phyloP scores from a whole-genome alignment of 768 basidiomycete genomes.

The Astraeus odoratus region DNA sequence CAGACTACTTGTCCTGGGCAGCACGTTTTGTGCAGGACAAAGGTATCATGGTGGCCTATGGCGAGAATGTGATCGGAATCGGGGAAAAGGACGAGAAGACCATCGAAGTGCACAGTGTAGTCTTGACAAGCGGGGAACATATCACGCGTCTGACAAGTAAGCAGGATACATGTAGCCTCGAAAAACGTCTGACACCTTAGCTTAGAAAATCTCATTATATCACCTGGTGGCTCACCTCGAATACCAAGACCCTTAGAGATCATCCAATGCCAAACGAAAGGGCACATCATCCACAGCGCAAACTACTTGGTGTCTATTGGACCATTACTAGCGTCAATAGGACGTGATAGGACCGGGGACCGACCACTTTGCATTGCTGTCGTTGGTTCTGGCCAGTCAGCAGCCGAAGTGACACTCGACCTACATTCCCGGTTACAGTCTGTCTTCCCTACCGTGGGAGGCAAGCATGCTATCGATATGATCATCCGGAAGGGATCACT shows the following conservation, averaged over 20 bases:
- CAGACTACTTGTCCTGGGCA: slow-evolving; percentile 50
- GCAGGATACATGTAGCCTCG: slow-evolving; percentile 11
- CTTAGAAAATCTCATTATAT: slow-evolving; percentile 42
- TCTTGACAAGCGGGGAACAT: slow-evolving; percentile 30
- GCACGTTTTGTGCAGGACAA: slow-evolving; percentile 36
- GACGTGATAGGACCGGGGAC: slow-evolving; percentile 11
- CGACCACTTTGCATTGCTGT: slow-evolving; percentile 37
- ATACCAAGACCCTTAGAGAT: slow-evolving; percentile 33
- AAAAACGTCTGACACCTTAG: slow-evolving; percentile 1
- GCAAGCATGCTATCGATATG: slow-evolving; percentile 39
- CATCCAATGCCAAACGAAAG: slow-evolving; percentile 23
- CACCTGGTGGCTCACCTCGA: slow-evolving; percentile 42
- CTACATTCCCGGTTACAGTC: slow-evolving; percentile 32
- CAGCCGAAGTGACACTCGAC: slow-evolving; percentile 41
- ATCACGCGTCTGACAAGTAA: slow-evolving; percentile 32
- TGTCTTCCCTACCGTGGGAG: slow-evolving; percentile 18
- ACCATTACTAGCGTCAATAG: slow-evolving; percentile 25
- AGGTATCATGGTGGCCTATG: slow-evolving; percentile 38
- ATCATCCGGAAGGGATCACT: slow-evolving; percentile 45
- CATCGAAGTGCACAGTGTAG: slow-evolving; percentile 33
- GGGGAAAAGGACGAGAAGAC: slow-evolving; percentile 26
- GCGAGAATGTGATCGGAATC: slow-evolving; percentile 40
- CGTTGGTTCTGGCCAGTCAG: slow-evolving; percentile 43
- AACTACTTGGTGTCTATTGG: slow-evolving; percentile 34
- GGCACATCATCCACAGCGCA: slow-evolving; percentile 38